These are phyloP conservation scores for Nemania bipapillata DNA, from an alignment of 2,329 filamentous ascomycete species.

Conservation along the genomic window DNA sequence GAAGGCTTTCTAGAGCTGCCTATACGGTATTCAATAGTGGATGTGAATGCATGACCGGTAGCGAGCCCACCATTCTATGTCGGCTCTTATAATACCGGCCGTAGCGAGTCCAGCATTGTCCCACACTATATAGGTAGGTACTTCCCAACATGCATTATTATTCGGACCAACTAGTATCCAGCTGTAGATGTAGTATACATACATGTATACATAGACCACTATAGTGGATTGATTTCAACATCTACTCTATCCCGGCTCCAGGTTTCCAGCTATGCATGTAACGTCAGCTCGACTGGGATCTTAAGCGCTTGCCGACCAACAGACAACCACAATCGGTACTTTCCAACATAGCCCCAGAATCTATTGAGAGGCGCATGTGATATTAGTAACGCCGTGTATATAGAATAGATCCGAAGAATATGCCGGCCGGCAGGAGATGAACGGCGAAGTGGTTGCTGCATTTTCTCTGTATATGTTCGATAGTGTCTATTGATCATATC, in stretches of 20 bases:
- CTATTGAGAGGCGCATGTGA: conserved; percentile 25
- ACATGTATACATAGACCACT: background rate
- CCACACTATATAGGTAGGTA: background rate
- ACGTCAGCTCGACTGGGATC: background rate
- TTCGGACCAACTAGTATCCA: background rate
- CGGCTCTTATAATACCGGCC: conserved; percentile 1
- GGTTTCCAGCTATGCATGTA: conserved; percentile 6
- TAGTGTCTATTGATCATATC: background rate
- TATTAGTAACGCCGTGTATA: background rate
- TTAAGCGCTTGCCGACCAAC: conserved; percentile 17
- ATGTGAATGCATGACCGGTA: background rate
- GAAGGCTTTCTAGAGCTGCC: background rate
- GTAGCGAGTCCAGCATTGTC: background rate
- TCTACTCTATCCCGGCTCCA: conserved; percentile 2
- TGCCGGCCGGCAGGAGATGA: background rate
- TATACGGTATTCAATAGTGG: background rate
- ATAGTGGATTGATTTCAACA: background rate
- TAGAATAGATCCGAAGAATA: background rate
- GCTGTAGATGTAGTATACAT: background rate
- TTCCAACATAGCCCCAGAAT: conserved; percentile 22
- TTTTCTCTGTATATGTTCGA: background rate
- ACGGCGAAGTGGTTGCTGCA: background rate
- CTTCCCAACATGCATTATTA: background rate
- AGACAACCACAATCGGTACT: background rate
- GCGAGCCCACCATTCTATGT: background rate